Base-by-base conservation (phyloP, 495 filamentous ascomycete genomes). In the Penicillium coffeae region DNA sequence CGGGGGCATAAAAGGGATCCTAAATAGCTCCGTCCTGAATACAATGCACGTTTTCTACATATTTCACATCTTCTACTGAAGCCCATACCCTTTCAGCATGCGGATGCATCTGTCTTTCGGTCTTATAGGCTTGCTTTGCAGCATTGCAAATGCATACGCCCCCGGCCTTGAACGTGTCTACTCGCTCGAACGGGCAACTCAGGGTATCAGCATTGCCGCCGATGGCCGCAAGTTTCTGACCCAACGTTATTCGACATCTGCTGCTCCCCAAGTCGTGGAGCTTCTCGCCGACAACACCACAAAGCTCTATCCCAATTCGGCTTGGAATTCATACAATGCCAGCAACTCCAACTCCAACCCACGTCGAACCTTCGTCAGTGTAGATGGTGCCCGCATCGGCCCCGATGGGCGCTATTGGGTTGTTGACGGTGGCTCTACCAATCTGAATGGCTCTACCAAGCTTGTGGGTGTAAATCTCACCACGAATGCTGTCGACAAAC, bases 331-430 rank as follows among this genome's bases (percentile, higher is more conserved):
- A 2, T 63, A 59, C 43, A 57, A 49, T 34, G 38, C 46, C 0
- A 59, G 58, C 44, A 27, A 50, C 42, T 16, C 41, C 13, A 46
- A 32, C 21, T 52, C 53, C 0, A 53, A 59, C 40, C 52, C 58
- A 1, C 38, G 36, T 21, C 52, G 35, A n/a, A 54, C 54, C 45
- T 55, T 62, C 19, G 47, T 66, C 40, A 47, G 54, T 19, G 39
- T 54, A 10, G 60, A 64, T 37, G 47, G 51, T 10, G 47, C 55
- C n/a, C 60, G 63, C 8, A 55, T 66, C 21, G 63, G 63, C 1
- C 60, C 60, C 9, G 60, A 66, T 34, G 63, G 60, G 7, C 41
- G 45, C 14, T 55, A 62, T 21, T 66, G 55, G 58, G 36, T 64
- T 2, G 53, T 66, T 33, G 63, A 66, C 34, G 52, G 50, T 15